These are phyloP conservation scores for Myxozyma melibiosi DNA, from an alignment of 805 yeast species.

Conservation along the genomic window DNA sequence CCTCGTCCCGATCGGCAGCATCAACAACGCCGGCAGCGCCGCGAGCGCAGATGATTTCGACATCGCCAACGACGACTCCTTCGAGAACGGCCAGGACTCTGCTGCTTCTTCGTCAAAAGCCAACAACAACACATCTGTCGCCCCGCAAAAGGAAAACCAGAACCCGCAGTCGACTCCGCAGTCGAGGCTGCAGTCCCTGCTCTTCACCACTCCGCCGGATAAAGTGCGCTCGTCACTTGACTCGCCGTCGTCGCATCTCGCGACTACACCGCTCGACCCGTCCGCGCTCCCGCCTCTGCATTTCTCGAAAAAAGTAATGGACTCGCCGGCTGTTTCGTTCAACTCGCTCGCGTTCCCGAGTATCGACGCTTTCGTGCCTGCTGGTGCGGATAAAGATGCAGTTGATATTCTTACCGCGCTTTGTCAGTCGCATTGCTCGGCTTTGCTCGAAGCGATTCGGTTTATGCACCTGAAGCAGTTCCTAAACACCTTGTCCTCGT, in stretches of 20 bases:
- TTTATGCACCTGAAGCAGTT: slow-evolving; percentile 67
- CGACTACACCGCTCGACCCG: slow-evolving; percentile 12
- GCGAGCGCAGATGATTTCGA: slow-evolving; percentile 1
- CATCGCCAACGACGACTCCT: slow-evolving; percentile 10
- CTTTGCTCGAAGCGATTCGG: slow-evolving; percentile 65
- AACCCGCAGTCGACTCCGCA: neutral
- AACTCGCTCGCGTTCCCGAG: slow-evolving; percentile 46
- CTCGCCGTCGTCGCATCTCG: neutral
- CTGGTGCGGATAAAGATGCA: slow-evolving; percentile 54
- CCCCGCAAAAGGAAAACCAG: neutral
- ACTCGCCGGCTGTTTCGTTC: slow-evolving; percentile 18
- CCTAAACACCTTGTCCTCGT: slow-evolving; percentile 55
- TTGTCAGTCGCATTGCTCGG: slow-evolving; percentile 64
- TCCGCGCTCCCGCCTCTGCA: slow-evolving; percentile 15
- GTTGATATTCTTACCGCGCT: slow-evolving; percentile 63
- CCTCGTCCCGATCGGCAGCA: slow-evolving; percentile 9
- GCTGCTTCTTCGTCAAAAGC: neutral
- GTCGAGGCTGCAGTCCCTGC: neutral
- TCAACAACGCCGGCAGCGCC: neutral
- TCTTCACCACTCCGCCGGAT: neutral
- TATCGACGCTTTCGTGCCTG: slow-evolving; percentile 50
- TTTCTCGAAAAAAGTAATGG: slow-evolving; percentile 12
- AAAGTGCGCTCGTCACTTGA: neutral
- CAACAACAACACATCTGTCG: neutral
- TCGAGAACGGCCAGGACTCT: neutral